Conservation (phyloP, 768 basidiomycete genomes). For the Chalciporus chontae region DNA sequence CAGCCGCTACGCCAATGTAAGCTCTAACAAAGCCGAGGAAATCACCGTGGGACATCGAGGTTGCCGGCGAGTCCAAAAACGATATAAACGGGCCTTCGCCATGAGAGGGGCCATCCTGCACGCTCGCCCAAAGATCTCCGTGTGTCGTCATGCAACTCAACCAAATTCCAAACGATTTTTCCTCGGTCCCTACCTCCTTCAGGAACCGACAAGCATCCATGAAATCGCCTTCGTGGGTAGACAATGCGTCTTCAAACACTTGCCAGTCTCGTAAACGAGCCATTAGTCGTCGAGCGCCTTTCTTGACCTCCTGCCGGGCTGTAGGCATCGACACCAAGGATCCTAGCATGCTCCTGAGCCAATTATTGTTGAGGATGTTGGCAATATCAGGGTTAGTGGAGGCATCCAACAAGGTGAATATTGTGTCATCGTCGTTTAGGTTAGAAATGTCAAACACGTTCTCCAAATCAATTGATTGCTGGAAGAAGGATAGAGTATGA, state of each 20-base stretch:
- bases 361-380: slow-evolving; percentile 41
- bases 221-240: slow-evolving; percentile 52
- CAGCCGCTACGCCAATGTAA: slow-evolving; percentile 61
- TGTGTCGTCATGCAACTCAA: slow-evolving; percentile 66
- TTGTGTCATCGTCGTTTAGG: slow-evolving; percentile 50
- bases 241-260: slow-evolving; percentile 57
- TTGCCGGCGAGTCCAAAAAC: slow-evolving; percentile 33
- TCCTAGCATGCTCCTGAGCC: slow-evolving; percentile 25
- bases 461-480: slow-evolving; percentile 59
- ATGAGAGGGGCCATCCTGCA: slow-evolving; percentile 15
- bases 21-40: slow-evolving; percentile 65
- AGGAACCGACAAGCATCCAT: slow-evolving; percentile 45
- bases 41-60: slow-evolving; percentile 44
- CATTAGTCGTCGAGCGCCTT: slow-evolving; percentile 45
- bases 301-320: slow-evolving; percentile 38
- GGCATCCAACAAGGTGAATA: slow-evolving; percentile 60
- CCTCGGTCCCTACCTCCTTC: slow-evolving; percentile 59
- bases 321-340: slow-evolving; percentile 28
- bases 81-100: slow-evolving; percentile 35
- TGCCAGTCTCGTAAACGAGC: slow-evolving; percentile 57
- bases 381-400: slow-evolving; percentile 64
- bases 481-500: slow-evolving; percentile 19
- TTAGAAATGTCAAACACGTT: slow-evolving; percentile 50
- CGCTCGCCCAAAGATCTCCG: slow-evolving; percentile 42
- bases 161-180: slow-evolving; percentile 70